Base-by-base conservation (phyloP, 192 early-diverging fungal species). In the Podila epigama region DNA sequence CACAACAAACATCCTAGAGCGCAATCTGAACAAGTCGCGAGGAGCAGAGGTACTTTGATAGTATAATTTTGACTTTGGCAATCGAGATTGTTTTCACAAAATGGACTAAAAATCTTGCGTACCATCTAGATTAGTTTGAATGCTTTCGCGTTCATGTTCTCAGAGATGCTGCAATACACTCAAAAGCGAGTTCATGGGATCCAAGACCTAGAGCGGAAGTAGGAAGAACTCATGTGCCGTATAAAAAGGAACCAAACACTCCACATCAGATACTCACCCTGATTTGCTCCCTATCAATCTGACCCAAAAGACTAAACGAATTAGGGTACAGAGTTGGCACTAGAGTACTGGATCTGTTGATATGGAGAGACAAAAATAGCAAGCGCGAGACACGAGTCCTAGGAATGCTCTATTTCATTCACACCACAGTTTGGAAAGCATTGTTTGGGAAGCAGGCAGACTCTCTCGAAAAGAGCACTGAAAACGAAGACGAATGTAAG, bases 381-480 rank as follows among this genome's bases (percentile, higher is more conserved):
- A 94, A 94, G 62, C 90, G 98, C 16, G 98, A 99, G 60, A 96
- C 89, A 8, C 86, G 93, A 6, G 88, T 99, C 29, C 85, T 99
- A 28, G 89, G 91, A 10, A 92, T 96, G 18, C 86, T 99, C 27
- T 91, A 94, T 57, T 99, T 96, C 73, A 94, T 99, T 73, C 92
- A 98, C 81, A 92, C 92, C 1, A 93, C 89, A 2, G 86, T 99
- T 18, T 99, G 98, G 98, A 96, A 96, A 63, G 78, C 86, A 1
- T 80, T 99, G 75, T 99, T 99, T 86, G 97, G 96, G 44, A 98
- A 97, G 79, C 88, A 89, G 63, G 97, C 97, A 6, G 96, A 99
- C 82, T 93, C 97, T 41, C 81, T 99, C 58, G 97, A 98, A 66
- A 97, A 95, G 63, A 92, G 93, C 59, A 98, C 96, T 3, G 97